phyloP scores from a whole-genome alignment of 2,329 filamentous ascomycete genomes.

The Pseudogymnoascus sp. region DNA sequence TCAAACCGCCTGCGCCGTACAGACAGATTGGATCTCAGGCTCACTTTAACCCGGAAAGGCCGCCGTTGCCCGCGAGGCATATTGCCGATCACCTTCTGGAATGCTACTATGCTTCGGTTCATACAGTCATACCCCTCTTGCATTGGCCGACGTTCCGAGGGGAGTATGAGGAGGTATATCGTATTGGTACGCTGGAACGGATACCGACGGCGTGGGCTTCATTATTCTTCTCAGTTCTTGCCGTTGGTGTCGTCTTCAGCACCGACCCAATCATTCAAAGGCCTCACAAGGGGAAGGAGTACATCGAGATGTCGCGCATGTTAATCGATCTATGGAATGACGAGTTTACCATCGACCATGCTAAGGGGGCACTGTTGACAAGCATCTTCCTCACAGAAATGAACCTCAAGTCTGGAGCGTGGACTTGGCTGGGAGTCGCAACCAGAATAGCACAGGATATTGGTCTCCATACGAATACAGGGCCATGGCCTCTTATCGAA shows the following conservation, averaged over 20 bases:
- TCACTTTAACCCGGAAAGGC: conserved; percentile 44
- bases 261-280: conserved; percentile 45
- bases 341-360: conserved; percentile 66
- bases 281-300: conserved; percentile 51
- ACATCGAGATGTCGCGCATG: conserved; percentile 61
- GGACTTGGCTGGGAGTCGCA: conserved; percentile 74
- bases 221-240: conserved; percentile 74
- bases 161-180: conserved; percentile 70
- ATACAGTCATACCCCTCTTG: conserved; percentile 73
- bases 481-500: conserved; percentile 65
- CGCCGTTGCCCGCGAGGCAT: conserved; percentile 61
- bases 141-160: conserved; percentile 79
- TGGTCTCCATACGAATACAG: conserved; percentile 67
- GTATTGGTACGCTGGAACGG: conserved; percentile 48
- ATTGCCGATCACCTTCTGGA: conserved; percentile 63
- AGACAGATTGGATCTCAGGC: conserved; percentile 43
- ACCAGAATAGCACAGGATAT: conserved; percentile 76
- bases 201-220: conserved; percentile 64
- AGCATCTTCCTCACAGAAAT: conserved; percentile 76
- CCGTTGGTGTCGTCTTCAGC: conserved; percentile 70
- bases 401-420: conserved; percentile 77
- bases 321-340: conserved; percentile 77
- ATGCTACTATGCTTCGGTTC: conserved; percentile 67
- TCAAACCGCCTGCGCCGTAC: conserved; percentile 66
- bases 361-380: conserved; percentile 60